These are phyloP conservation scores for Phytophthora multivora DNA, from an alignment of 352 stramenopile genomes.

Conservation along the genomic window DNA sequence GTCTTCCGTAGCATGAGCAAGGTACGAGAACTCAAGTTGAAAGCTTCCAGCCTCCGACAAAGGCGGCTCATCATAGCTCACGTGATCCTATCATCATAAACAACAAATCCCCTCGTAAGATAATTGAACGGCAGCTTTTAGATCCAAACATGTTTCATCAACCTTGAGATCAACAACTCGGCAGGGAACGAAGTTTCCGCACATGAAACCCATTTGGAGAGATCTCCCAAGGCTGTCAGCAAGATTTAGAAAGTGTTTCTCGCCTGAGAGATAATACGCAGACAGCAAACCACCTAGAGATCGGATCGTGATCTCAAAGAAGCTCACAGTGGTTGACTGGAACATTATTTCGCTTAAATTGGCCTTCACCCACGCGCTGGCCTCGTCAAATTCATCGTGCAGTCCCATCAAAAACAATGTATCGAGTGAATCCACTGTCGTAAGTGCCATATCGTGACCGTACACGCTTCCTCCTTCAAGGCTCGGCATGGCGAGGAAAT, in stretches of 20 bases:
- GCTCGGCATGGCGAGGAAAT: conserved; percentile 42
- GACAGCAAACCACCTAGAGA: conserved; percentile 62
- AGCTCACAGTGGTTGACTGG: conserved; percentile 44
- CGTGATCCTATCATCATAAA: conserved; percentile 9
- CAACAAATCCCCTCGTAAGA: conserved; percentile 5
- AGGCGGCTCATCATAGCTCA: conserved; percentile 23
- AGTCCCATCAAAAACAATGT: conserved; percentile 71
- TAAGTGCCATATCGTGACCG: conserved; percentile 68
- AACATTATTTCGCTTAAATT: conserved; percentile 48
- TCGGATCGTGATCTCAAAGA: conserved; percentile 69
- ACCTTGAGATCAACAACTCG: conserved; percentile 47
- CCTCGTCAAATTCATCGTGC: conserved; percentile 66
- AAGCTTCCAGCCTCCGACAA: conserved; percentile 61
- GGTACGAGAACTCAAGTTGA: conserved; percentile 71
- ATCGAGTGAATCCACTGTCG: conserved; percentile 67
- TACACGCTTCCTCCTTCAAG: conserved; percentile 34
- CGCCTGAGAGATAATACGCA: conserved; percentile 55
- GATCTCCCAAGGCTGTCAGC: conserved; percentile 39
- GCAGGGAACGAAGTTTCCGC: conserved; percentile 40
- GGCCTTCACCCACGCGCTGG: conserved; percentile 55
- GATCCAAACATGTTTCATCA: background rate
- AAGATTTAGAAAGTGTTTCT: conserved; percentile 52
- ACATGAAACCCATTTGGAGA: conserved; percentile 44
- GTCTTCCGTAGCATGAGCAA: conserved; percentile 44
- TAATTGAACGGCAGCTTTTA: background rate